Base-by-base conservation (phyloP, 352 stramenopile species). In the Pythium sukuiense region DNA sequence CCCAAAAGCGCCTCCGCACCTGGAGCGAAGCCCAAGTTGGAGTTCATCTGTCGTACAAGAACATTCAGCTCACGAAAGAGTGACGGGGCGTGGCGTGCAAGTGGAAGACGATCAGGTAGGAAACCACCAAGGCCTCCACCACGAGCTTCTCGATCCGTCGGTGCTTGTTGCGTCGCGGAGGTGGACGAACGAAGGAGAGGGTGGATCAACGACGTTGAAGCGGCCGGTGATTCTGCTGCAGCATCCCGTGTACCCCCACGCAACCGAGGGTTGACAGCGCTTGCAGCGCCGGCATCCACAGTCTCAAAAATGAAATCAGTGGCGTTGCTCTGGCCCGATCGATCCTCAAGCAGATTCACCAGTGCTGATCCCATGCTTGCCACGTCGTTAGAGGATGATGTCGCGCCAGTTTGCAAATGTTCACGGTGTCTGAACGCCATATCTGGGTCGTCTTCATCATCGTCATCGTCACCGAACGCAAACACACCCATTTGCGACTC, bases 11-110 rank as follows among this genome's bases (percentile, higher is more conserved):
- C 59, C 24, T 73, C 65, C 8, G 63, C 63, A 7, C 61, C 67
- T 54, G 71, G 66, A 18, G 80, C 55, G 56, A 77, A 61, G 55
- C 81, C 76, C 6, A 90, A 32, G 50, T 93, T 85, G 27, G 67
- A 90, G 58, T 93, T 85, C 30, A 91, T 85, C 56, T 93, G 85
- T 11, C 90, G 81, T 0, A 84, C 88, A 45, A 92, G 53, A 46
- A 90, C 85, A 64, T 92, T 81, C 8, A 93, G 67, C 57, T 93
- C 85, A 16, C 81, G 81, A 56, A 93, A 74, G 26, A 93, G 73
- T 6, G 69, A 71, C 18, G 85, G 88, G 1, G 85, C 88, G 59
- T 90, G 83, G 9, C 83, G 80, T 37, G 85, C 79, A 5, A 93
- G 55, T 0, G 80, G 73, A 37, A 86, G 45, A 8, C 82, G 76